phyloP scores from a whole-genome alignment of 352 stramenopile genomes.

The Globisporangium mamillatum region DNA sequence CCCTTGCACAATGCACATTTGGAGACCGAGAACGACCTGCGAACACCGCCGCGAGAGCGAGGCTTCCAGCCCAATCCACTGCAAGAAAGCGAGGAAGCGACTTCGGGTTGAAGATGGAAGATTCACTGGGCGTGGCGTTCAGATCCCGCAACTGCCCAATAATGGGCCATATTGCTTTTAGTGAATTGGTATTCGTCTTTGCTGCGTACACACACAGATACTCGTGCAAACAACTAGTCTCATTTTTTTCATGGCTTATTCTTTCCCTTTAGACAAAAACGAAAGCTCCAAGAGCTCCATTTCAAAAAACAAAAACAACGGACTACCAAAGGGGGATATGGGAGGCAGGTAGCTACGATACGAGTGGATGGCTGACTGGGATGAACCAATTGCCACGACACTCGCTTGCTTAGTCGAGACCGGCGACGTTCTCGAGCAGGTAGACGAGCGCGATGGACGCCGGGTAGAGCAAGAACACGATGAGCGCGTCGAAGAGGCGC shows the following conservation, averaged over 20 bases:
- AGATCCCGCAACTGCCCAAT: not conserved
- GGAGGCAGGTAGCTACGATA: not conserved
- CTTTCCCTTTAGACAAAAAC: not conserved
- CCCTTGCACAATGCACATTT: not conserved
- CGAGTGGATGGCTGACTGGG: not conserved
- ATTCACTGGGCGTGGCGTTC: not conserved
- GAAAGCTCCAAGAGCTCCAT: not conserved
- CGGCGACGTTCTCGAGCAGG: constrained; percentile 90
- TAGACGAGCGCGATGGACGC: constrained; percentile 91
- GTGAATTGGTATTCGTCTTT: too few species aligned
- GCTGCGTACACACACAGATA: too few species aligned
- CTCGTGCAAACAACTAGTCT: too few species aligned
- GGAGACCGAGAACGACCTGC: not conserved
- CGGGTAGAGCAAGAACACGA: constrained; percentile 92
- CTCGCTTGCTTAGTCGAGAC: constrained; percentile 76
- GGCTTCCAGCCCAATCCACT: not conserved
- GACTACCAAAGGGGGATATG: not conserved
- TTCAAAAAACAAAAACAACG: not conserved
- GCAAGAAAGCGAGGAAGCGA: not conserved
- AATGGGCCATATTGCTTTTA: too few species aligned
- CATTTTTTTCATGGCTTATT: not conserved
- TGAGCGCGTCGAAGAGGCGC: constrained; percentile 73
- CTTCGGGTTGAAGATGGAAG: not conserved
- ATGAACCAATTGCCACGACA: not conserved
- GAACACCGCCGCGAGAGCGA: too few species aligned